phyloP scores from a whole-genome alignment of 2,329 filamentous ascomycete genomes.

The Exophiala sp. region DNA sequence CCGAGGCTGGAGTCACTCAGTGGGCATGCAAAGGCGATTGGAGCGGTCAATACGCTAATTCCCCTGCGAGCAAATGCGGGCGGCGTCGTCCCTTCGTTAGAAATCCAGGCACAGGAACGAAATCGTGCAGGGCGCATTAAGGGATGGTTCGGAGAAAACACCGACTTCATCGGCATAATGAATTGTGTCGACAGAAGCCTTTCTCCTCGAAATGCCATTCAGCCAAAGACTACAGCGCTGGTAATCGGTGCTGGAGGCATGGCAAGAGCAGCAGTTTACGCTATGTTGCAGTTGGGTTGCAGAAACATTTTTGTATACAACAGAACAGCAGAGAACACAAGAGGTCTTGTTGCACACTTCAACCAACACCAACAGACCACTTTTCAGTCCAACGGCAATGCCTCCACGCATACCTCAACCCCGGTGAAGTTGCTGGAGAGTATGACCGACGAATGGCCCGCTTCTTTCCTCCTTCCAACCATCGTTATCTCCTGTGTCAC shows the following conservation, averaged over 20 bases:
- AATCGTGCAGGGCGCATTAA: slow-evolving; percentile 39
- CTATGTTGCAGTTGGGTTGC: slow-evolving; percentile 70
- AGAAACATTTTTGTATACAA: slow-evolving; percentile 71
- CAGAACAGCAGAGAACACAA: slow-evolving; percentile 60
- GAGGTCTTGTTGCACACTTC: slow-evolving; percentile 64
- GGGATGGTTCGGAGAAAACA: slow-evolving; percentile 43
- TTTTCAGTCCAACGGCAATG: slow-evolving; percentile 33
- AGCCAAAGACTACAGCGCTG: slow-evolving; percentile 47
- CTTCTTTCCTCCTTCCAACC: slow-evolving; percentile 57
- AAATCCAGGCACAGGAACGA: slow-evolving; percentile 38
- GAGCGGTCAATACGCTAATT: slow-evolving; percentile 42
- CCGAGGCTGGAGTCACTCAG: slow-evolving; percentile 37
- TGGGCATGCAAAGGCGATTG: slow-evolving; percentile 42
- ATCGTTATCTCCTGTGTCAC: slow-evolving; percentile 73
- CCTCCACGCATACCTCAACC: slow-evolving; percentile 31
- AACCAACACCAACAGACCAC: slow-evolving; percentile 49
- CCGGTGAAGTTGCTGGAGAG: slow-evolving; percentile 51
- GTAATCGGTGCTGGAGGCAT: slow-evolving; percentile 63
- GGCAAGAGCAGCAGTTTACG: slow-evolving; percentile 71
- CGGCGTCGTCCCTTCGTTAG: slow-evolving; percentile 35
- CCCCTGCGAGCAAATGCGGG: slow-evolving; percentile 37
- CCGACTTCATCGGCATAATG: slow-evolving; percentile 42
- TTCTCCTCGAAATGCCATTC: slow-evolving; percentile 49
- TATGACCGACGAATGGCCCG: slow-evolving; percentile 59
- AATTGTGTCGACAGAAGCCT: slow-evolving; percentile 39